Evolutionary conservation across 2,329 filamentous ascomycete species (phyloP).

Genomic region (Fusarium equiseti): DNA sequence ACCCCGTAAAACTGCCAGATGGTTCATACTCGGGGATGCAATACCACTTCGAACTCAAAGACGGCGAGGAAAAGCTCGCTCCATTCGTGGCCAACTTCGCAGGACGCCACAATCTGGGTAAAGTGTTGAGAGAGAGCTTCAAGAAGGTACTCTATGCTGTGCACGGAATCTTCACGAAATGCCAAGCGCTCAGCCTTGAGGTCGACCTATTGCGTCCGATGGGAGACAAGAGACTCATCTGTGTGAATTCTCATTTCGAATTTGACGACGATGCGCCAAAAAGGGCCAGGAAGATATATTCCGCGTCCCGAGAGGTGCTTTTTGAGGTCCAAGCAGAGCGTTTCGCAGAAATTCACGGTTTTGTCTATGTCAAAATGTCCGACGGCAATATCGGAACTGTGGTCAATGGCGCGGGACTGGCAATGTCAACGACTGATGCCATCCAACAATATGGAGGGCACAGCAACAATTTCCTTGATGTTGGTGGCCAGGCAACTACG

Average conservation of each 20-base stretch:
- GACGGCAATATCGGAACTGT: slow-evolving; percentile 78
- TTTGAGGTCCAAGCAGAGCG: slow-evolving; percentile 53
- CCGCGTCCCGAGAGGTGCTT: slow-evolving; percentile 48
- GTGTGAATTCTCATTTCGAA: slow-evolving; percentile 56
- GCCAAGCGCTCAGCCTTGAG: slow-evolving; percentile 62
- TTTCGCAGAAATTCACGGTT: slow-evolving; percentile 69
- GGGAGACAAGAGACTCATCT: slow-evolving; percentile 45
- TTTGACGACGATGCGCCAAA: slow-evolving; percentile 61
- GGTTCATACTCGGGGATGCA: background rate
- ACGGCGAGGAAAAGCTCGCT: background rate
- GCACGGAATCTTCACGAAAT: slow-evolving; percentile 57
- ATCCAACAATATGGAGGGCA: slow-evolving; percentile 74
- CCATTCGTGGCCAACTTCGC: slow-evolving; percentile 34
- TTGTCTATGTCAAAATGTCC: slow-evolving; percentile 78
- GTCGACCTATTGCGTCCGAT: slow-evolving; percentile 53
- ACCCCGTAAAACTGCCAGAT: slow-evolving; percentile 25
- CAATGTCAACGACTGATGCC: slow-evolving; percentile 91
- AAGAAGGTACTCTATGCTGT: slow-evolving; percentile 40
- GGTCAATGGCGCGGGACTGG: slow-evolving; percentile 89
- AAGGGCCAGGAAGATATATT: slow-evolving; percentile 58
- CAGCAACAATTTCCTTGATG: slow-evolving; percentile 89
- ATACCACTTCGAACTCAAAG: slow-evolving; percentile 46
- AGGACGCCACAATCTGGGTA: background rate
- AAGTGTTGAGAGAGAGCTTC: slow-evolving; percentile 25
- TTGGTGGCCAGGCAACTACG: slow-evolving; percentile 86